phyloP scores from a whole-genome alignment of 495 filamentous ascomycete species.

The Bombardia bombarda region DNA sequence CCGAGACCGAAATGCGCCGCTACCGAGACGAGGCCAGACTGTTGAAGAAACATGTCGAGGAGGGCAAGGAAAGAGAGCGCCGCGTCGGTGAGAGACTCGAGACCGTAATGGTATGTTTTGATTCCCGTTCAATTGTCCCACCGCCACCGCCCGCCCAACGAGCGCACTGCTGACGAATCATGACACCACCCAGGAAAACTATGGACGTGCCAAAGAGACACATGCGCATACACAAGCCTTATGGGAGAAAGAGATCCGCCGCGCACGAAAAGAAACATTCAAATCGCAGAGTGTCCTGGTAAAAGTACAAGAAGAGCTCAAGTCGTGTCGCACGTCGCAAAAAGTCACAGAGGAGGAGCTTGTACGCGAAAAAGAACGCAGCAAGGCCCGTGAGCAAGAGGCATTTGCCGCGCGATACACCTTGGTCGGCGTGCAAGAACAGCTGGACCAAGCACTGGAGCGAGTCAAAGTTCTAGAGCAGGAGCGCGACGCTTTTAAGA shows the following conservation, averaged over 20 bases:
- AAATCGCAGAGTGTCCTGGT: constrained; percentile 69
- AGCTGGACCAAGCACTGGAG: constrained; percentile 56
- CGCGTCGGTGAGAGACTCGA: constrained; percentile 72
- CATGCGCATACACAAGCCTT: constrained; percentile 62
- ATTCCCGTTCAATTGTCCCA: background rate
- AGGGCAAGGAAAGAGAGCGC: constrained; percentile 65
- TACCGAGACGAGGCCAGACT: constrained; percentile 49
- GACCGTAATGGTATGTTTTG: constrained; percentile 54
- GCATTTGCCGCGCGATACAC: constrained; percentile 67
- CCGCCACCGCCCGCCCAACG: no score
- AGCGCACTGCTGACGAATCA: no score
- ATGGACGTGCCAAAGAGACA: constrained; percentile 65
- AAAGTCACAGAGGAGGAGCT: constrained; percentile 45
- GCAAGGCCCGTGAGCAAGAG: constrained; percentile 59
- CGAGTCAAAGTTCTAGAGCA: constrained; percentile 59
- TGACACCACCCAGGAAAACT: constrained; percentile 53
- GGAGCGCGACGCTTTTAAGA: constrained; percentile 60
- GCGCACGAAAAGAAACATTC: constrained; percentile 77
- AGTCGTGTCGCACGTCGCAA: constrained; percentile 49
- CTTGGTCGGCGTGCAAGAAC: constrained; percentile 65
- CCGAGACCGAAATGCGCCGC: constrained; percentile 57
- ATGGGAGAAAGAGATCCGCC: constrained; percentile 79
- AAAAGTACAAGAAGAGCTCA: constrained; percentile 77
- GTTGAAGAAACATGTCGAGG: constrained; percentile 52
- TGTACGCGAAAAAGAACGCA: constrained; percentile 38